phyloP scores from a whole-genome alignment of 768 basidiomycete genomes.

The Termitomyces sp. region DNA sequence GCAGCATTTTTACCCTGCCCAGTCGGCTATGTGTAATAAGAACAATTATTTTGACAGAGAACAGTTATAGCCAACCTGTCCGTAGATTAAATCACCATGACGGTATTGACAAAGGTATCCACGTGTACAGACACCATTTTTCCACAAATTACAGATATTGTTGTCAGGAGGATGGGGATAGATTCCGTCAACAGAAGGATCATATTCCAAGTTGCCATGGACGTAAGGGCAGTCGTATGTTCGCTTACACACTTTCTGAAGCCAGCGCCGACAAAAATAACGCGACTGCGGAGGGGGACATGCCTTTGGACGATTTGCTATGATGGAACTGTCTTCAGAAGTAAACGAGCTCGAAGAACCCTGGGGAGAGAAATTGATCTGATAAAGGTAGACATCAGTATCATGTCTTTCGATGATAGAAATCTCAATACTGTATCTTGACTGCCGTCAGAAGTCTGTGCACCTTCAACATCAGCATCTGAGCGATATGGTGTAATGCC shows the following conservation, averaged over 20 bases:
- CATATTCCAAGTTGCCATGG: conserved; percentile 13
- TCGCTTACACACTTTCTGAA: conserved; percentile 15
- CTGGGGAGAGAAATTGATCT: conserved; percentile 2
- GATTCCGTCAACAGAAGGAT: conserved; percentile 5
- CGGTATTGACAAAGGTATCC: conserved; percentile 5
- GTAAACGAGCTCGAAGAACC: conserved; percentile 7
- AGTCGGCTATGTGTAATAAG: background rate
- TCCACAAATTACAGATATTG: background rate
- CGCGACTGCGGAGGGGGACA: conserved; percentile 4
- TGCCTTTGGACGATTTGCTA: background rate
- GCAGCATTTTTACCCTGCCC: background rate
- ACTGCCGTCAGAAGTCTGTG: conserved; percentile 8
- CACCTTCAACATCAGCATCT: background rate
- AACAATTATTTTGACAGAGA: background rate
- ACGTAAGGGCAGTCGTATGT: conserved; percentile 15
- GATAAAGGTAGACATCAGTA: background rate
- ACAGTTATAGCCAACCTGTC: background rate
- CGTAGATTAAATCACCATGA: conserved; percentile 7
- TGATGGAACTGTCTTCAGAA: background rate
- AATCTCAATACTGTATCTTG: background rate
- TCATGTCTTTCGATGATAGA: background rate
- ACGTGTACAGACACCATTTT: background rate
- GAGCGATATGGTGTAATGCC: conserved; percentile 1
- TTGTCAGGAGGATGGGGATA: background rate
- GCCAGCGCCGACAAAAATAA: conserved; percentile 11